Evolutionary conservation across 1,284 basidiomycete species (phyloP), one percentile per base, ranked within the genome.

Genomic region (Sphaerobolus stellatus): DNA sequence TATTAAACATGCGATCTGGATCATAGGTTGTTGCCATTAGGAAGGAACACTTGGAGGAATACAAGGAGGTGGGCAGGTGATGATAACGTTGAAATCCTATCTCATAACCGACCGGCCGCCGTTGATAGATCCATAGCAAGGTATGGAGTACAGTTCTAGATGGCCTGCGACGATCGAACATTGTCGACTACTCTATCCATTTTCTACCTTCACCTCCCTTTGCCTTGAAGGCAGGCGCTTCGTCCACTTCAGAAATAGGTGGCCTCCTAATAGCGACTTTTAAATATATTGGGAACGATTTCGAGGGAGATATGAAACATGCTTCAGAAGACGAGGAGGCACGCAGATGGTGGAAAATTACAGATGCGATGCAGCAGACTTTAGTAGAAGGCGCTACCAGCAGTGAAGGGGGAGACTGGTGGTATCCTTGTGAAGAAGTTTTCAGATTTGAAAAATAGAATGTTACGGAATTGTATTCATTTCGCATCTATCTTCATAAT

Each of bases 291-390:
- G 84, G 83, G 1, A 61, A 69, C 7, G 79, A 91, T 62, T 90
- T 81, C 51, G 80, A 80, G 40, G 71, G 62, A 16, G 88, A 91
- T 62, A 90, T 90, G 88, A 75, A 71, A 44, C 75, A 69, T 28
- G 78, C 90, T 33, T 81, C 76, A 5, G 77, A 81, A 25, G 86
- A 89, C 65, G 75, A 79, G 33, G 82, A 84, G 64, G 91, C 88
- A 18, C 77, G 79, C 64, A 67, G 76, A 54, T 92, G 90, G 90
- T 92, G 90, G 90, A 72, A 76, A 62, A 68, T 90, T 55, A 86
- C 88, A 0, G 90, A 91, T 66, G 73, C 68, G 4, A 88, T 91
- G 88, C 90, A 92, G 68, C 83, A 87, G 70, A 86, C 81, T 62
- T 81, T 90, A 41, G 76, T 85, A 8, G 74, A 80, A 2, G 87